phyloP scores from a whole-genome alignment of 345 rosid species.

The Sisymbrium altissimum region DNA sequence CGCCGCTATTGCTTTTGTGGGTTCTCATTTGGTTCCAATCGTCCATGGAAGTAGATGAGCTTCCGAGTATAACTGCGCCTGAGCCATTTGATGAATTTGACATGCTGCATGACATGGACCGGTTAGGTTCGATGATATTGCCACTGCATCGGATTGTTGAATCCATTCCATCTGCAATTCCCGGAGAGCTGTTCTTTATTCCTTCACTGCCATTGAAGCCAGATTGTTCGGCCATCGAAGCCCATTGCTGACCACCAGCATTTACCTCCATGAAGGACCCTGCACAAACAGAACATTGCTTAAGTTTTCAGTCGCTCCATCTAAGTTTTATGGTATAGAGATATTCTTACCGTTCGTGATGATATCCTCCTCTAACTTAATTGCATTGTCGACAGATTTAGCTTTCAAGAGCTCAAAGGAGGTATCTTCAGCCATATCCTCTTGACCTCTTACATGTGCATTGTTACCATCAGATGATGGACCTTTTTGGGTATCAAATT shows the following conservation, averaged over 20 bases:
- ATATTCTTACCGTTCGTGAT: conserved; percentile 27
- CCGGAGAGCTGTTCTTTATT: conserved; percentile 39
- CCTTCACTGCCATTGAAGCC: conserved; percentile 38
- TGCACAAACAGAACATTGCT: conserved; percentile 14
- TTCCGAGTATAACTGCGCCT: conserved; percentile 46
- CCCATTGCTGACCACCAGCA: conserved; percentile 39
- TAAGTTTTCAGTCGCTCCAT: not conserved
- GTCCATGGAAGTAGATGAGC: conserved; percentile 62
- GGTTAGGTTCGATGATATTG: conserved; percentile 43
- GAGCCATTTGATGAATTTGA: conserved; percentile 67
- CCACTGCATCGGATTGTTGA: conserved; percentile 40
- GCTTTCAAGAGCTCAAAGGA: conserved; percentile 9
- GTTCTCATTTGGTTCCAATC: conserved; percentile 43
- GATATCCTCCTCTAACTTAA: conserved; percentile 58
- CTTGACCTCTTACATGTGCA: conserved; percentile 6
- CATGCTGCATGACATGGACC: conserved; percentile 51
- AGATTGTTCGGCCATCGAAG: conserved; percentile 32
- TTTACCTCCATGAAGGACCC: conserved; percentile 39
- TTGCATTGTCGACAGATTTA: conserved; percentile 37
- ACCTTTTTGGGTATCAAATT: conserved; percentile 40
- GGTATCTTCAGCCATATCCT: conserved; percentile 20
- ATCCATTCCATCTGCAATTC: conserved; percentile 39
- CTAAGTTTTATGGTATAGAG: conserved; percentile 1
- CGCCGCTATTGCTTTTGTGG: conserved; percentile 45
- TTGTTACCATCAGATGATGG: conserved; percentile 35